A percentile compares a stretch with the other conserved stretches of the same genome.
Conservation (phyloP, 208 protist genomes). For the Entamoeba histolytica region DNA sequence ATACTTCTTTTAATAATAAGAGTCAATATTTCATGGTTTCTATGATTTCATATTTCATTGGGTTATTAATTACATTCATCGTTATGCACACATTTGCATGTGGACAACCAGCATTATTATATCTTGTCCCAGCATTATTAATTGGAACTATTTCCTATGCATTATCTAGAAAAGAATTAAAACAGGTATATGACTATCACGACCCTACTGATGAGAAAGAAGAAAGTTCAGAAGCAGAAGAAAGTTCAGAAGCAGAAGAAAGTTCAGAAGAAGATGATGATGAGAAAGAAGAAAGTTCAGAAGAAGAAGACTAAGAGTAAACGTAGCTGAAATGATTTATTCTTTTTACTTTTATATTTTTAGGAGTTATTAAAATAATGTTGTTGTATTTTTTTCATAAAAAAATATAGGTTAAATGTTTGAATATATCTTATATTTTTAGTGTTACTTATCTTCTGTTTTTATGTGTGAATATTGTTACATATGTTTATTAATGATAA, state of each 20-base stretch:
- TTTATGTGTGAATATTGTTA: too few relatives aligned
- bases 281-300: not conserved
- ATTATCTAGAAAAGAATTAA: not conserved
- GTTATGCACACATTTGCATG: not conserved
- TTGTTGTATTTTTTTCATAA: too few relatives aligned
- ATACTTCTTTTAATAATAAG: not conserved
- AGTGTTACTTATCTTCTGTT: too few relatives aligned
- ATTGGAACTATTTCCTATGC: not conserved
- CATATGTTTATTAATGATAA: too few relatives aligned
- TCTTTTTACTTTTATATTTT: too few relatives aligned
- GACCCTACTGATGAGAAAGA: not conserved
- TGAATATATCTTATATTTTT: too few relatives aligned
- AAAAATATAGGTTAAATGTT: too few relatives aligned
- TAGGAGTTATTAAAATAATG: too few relatives aligned
- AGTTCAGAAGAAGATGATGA: not conserved
- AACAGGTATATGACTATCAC: not conserved
- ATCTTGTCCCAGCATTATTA: not conserved
- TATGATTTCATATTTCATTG: not conserved
- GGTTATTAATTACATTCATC: not conserved
- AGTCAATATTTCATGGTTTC: not conserved
- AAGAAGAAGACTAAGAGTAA: not conserved
- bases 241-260: not conserved
- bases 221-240: not conserved
- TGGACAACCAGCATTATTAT: slow-evolving; percentile 2
- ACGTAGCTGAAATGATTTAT: too few relatives aligned